Percentiles rank a stretch among this genome's conserved stretches.
These are phyloP conservation scores for Metschnikowia hibisci DNA, from an alignment of 805 yeast species.

Conservation along the genomic window DNA sequence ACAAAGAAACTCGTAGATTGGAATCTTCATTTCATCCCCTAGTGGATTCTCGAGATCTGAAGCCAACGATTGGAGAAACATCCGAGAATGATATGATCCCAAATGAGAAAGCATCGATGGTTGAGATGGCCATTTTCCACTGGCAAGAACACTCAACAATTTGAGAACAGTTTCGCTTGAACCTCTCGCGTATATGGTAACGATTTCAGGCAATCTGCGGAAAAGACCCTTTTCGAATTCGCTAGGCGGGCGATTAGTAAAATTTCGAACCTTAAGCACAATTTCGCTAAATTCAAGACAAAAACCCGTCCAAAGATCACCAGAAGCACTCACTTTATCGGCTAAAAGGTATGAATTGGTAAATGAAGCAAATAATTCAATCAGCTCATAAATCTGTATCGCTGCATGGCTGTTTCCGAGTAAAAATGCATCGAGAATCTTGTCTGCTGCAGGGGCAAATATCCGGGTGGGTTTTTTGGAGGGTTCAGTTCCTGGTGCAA, in stretches of 20 bases:
- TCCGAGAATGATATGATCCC: constrained; percentile 59
- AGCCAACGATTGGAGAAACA: constrained; percentile 57
- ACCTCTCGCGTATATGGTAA: constrained; percentile 52
- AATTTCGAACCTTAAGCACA: constrained; percentile 54
- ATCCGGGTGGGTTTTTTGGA: constrained; percentile 39
- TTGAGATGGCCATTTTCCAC: constrained; percentile 49
- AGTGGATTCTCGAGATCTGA: constrained; percentile 56
- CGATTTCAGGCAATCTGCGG: constrained; percentile 50
- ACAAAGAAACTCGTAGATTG: constrained; percentile 61
- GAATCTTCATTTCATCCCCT: constrained; percentile 51
- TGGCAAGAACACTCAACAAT: constrained; percentile 54
- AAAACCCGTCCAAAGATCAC: constrained; percentile 45
- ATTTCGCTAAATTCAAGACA: constrained; percentile 55
- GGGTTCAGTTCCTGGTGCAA: constrained; percentile 41
- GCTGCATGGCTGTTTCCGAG: constrained; percentile 46
- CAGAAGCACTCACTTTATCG: constrained; percentile 46
- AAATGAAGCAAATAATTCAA: constrained; percentile 44
- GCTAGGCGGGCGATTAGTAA: constrained; percentile 48
- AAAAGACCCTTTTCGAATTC: constrained; percentile 62
- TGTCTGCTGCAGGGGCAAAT: constrained; percentile 47
- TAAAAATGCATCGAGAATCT: constrained; percentile 55
- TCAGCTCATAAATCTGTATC: constrained; percentile 48
- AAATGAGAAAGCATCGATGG: constrained; percentile 83
- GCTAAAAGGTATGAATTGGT: constrained; percentile 34
- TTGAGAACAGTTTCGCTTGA: constrained; percentile 52